Conservation (phyloP, 257 asterid species). For the Osmanthus fragrans region DNA sequence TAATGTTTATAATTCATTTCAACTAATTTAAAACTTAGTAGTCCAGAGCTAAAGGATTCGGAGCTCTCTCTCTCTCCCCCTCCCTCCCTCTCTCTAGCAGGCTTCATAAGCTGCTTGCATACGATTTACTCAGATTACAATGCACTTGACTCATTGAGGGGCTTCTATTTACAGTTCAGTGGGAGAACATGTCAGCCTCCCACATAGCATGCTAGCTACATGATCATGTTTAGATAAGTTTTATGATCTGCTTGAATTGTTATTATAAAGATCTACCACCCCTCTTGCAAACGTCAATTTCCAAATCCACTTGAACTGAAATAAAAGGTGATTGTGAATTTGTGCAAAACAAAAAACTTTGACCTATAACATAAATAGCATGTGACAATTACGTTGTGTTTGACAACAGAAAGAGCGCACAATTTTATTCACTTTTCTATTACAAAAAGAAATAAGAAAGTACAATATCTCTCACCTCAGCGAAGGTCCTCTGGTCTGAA, state of each 20-base stretch:
- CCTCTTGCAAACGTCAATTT: neutral
- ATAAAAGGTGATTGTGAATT: neutral
- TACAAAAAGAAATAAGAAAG: slow-evolving; percentile 19
- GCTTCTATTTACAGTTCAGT: neutral
- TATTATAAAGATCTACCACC: neutral
- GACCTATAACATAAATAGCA: neutral
- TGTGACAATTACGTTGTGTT: neutral
- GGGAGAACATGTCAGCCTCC: neutral
- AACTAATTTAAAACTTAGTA: neutral
- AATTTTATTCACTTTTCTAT: neutral
- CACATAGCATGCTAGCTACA: neutral
- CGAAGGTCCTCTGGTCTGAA: slow-evolving; percentile 80
- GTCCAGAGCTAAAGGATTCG: neutral
- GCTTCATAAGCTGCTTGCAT: neutral
- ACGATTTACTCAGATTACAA: neutral
- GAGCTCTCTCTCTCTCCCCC: neutral
- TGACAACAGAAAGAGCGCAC: neutral
- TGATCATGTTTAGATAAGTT: neutral
- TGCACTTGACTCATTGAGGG: neutral
- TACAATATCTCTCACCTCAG: slow-evolving; percentile 60
- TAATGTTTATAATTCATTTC: neutral
- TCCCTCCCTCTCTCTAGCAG: neutral
- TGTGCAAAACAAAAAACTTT: neutral
- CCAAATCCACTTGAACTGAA: neutral
- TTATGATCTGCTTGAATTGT: neutral